Evolutionary conservation across 768 basidiomycete species (phyloP).

Genomic region (Tephrocybe sp.): DNA sequence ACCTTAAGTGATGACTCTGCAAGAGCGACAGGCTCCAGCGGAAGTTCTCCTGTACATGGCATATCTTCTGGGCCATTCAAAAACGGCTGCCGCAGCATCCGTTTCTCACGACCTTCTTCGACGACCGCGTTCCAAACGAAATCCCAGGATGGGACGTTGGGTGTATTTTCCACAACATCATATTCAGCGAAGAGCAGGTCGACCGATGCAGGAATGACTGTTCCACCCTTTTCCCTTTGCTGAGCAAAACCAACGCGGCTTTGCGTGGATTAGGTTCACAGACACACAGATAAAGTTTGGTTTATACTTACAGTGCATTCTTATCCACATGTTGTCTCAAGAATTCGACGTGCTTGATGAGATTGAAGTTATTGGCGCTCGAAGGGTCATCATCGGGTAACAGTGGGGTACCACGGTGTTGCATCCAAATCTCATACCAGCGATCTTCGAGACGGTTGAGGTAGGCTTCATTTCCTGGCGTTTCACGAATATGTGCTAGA

Average conservation of each 20-base stretch:
- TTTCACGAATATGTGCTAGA: slow-evolving; percentile 55
- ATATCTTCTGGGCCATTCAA: slow-evolving; percentile 40
- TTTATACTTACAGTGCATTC: slow-evolving; percentile 77
- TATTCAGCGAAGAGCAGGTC: slow-evolving; percentile 42
- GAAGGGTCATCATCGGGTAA: slow-evolving; percentile 71
- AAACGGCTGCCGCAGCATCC: slow-evolving; percentile 56
- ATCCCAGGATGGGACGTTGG: slow-evolving; percentile 53
- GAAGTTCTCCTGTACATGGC: slow-evolving; percentile 23
- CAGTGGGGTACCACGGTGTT: slow-evolving; percentile 60
- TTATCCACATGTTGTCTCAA: slow-evolving; percentile 83
- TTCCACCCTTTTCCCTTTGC: slow-evolving; percentile 29
- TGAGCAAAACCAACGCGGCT: slow-evolving; percentile 67
- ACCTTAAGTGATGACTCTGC: slow-evolving; percentile 78
- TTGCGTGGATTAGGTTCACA: slow-evolving; percentile 15
- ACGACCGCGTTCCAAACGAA: slow-evolving; percentile 71
- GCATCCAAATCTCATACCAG: slow-evolving; percentile 78
- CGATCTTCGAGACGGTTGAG: slow-evolving; percentile 74
- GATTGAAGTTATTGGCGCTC: slow-evolving; percentile 71
- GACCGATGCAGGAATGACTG: slow-evolving; percentile 39
- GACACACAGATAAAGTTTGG: not conserved
- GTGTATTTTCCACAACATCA: slow-evolving; percentile 46
- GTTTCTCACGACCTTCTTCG: slow-evolving; percentile 76
- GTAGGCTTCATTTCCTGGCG: slow-evolving; percentile 70
- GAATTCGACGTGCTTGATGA: slow-evolving; percentile 80
- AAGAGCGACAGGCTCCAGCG: slow-evolving; percentile 41